Conservation (phyloP, 306 rosid genomes). For the Elaeagnus macrophylla region DNA sequence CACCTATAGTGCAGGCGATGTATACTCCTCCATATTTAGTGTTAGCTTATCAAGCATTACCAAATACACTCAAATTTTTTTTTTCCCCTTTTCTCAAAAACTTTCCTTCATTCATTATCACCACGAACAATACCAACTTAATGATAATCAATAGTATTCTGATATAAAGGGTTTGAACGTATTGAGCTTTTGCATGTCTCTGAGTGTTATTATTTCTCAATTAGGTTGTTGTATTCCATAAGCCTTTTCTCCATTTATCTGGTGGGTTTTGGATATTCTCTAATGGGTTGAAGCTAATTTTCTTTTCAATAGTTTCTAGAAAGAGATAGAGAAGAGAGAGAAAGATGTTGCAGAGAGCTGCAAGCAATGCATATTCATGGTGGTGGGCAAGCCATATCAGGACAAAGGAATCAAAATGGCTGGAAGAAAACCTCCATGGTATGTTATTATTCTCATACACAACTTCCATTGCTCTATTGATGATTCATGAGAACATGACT, state of each 20-base stretch:
- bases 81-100: conserved; percentile 13
- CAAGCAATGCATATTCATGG: conserved; percentile 92
- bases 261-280: neutral
- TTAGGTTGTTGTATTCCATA: conserved; percentile 3
- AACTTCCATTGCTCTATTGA: too few relatives aligned
- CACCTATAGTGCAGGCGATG: conserved; percentile 39
- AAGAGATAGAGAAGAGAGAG: neutral
- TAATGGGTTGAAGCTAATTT: conserved; percentile 20
- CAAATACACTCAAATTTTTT: conserved; percentile 17
- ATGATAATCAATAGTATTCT: neutral
- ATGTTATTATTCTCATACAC: neutral
- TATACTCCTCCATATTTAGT: conserved; percentile 40
- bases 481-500: too few relatives aligned
- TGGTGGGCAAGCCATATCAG: conserved; percentile 99
- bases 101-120: conserved; percentile 1
- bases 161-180: too few relatives aligned
- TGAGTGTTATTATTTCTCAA: neutral
- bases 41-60: conserved; percentile 19
- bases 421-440: conserved; percentile 89
- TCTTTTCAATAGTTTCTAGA: conserved; percentile 1
- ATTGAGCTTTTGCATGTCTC: too few relatives aligned
- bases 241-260: conserved; percentile 17
- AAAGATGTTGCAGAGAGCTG: conserved; percentile 87
- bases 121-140: neutral
- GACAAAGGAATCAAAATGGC: conserved; percentile 98